Evolutionary conservation across 345 rosid species (phyloP).

Genomic region (Populus deltoides): DNA sequence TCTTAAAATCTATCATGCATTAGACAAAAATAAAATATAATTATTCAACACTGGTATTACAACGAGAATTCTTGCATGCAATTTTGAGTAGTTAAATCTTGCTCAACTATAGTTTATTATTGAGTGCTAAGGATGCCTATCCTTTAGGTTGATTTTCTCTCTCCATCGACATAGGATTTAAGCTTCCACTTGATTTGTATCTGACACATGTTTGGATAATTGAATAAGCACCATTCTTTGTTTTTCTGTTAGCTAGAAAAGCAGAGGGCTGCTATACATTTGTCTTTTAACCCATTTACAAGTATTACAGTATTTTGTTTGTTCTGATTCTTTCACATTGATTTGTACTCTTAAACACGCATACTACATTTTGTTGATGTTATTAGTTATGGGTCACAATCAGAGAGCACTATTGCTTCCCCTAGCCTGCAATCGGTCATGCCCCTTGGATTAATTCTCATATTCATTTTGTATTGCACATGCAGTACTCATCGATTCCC

Average conservation of each 20-base stretch:
- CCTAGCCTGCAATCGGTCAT: neutral
- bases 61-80: neutral
- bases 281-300: neutral
- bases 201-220: neutral
- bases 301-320: neutral
- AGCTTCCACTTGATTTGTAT: neutral
- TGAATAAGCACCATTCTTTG: neutral
- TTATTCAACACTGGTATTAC: no score
- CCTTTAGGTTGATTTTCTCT: neutral
- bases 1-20: neutral
- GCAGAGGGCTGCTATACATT: neutral
- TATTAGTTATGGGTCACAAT: neutral
- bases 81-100: neutral
- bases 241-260: neutral
- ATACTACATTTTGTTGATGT: neutral
- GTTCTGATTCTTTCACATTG: neutral
- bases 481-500: constrained; percentile 1
- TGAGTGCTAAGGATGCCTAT: neutral
- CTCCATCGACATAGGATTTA: neutral
- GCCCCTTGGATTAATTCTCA: constrained; percentile 8
- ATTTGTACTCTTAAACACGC: neutral
- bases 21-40: neutral
- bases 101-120: neutral
- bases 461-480: constrained; percentile 5
- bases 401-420: neutral